Evolutionary conservation across 257 asterid genomes (phyloP).

Genomic region (Primulina tabacum): DNA sequence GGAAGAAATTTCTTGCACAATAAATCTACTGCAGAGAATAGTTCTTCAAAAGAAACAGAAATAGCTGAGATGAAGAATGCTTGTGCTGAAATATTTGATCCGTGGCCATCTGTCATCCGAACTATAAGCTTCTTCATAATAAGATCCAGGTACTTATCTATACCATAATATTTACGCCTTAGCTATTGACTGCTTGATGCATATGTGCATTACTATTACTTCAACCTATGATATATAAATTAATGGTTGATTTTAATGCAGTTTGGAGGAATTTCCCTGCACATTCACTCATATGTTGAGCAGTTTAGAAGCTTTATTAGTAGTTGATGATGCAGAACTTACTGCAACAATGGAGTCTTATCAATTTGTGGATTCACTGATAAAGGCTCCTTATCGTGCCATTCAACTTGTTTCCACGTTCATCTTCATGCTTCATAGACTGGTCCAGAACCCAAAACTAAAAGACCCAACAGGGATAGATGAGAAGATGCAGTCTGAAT

Average conservation of each 20-base stretch:
- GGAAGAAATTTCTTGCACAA: conserved; percentile 34
- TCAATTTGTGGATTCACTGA: conserved; percentile 46
- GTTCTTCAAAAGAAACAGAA: conserved; percentile 28
- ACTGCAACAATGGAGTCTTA: conserved; percentile 49
- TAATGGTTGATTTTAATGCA: conserved; percentile 29
- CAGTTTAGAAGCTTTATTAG: conserved; percentile 53
- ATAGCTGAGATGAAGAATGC: conserved; percentile 30
- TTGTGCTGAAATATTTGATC: conserved; percentile 34
- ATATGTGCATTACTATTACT: not conserved
- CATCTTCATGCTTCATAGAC: conserved; percentile 57
- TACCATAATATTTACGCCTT: not conserved
- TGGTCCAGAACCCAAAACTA: conserved; percentile 34
- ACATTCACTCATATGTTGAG: conserved; percentile 55
- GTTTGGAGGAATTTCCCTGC: conserved; percentile 69
- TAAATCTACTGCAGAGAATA: conserved; percentile 28
- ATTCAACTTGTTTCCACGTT: conserved; percentile 70
- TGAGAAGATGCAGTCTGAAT: conserved; percentile 32
- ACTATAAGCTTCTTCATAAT: conserved; percentile 67
- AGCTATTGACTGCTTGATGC: too few species aligned
- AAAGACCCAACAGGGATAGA: conserved; percentile 36
- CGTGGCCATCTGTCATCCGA: conserved; percentile 77
- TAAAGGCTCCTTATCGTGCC: conserved; percentile 71
- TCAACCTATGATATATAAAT: not conserved
- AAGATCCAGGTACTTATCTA: conserved; percentile 56
- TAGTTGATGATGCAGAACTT: conserved; percentile 46